Evolutionary conservation across 176 grass and related monocot species (phyloP).

Genomic region (Aegilops speltoides): DNA sequence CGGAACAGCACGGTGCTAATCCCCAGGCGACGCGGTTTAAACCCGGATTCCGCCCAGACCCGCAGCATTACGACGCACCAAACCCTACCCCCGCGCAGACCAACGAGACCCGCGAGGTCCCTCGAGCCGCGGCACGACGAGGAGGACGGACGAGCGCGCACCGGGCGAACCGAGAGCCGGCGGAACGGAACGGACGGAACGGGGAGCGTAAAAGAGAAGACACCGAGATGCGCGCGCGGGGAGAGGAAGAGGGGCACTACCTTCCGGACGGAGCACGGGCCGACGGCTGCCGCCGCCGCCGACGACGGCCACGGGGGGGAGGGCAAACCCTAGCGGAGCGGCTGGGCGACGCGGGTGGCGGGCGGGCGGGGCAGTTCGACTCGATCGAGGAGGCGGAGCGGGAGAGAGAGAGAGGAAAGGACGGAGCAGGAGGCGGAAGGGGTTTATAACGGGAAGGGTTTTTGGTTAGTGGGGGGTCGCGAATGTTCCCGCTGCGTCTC

Average conservation of each 20-base stretch:
- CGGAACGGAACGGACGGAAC: background rate
- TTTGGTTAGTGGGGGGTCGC: background rate
- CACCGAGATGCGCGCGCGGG: background rate
- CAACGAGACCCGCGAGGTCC: background rate
- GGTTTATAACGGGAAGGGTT: constrained; percentile 52
- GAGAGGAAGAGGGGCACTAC: background rate
- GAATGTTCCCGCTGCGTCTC: background rate
- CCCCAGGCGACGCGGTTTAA: background rate
- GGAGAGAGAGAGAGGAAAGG: background rate
- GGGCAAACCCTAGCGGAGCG: constrained; percentile 39
- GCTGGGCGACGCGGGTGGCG: background rate
- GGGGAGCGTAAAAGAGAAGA: background rate
- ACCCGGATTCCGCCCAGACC: background rate
- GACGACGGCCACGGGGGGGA: background rate
- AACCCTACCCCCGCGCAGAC: background rate
- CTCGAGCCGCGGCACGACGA: background rate
- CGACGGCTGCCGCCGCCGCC: constrained; percentile 5
- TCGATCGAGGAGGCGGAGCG: constrained; percentile 9
- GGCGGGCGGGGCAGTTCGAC: background rate
- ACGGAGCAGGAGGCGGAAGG: background rate
- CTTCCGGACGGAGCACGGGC: constrained; percentile 1
- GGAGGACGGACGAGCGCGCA: background rate
- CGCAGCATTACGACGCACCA: background rate
- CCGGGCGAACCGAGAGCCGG: background rate
- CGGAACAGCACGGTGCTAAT: background rate